phyloP scores from a whole-genome alignment of 305 asterid genomes.

The Rubia peregrina region DNA sequence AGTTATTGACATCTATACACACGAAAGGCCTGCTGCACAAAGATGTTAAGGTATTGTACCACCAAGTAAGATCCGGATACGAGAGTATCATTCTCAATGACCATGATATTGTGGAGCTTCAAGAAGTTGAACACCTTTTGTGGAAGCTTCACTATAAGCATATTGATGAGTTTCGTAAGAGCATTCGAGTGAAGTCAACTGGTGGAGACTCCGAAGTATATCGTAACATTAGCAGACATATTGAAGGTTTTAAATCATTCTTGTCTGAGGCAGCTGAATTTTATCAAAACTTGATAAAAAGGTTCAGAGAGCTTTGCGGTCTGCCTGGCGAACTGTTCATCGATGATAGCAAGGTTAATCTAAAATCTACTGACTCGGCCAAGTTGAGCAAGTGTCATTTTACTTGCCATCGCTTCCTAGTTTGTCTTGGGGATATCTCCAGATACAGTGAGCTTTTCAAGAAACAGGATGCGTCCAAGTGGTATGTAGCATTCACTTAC shows the following conservation, averaged over 20 bases:
- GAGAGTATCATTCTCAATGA: conserved; percentile 46
- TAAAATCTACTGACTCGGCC: conserved; percentile 22
- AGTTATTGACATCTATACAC: conserved; percentile 44
- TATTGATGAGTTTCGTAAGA: conserved; percentile 72
- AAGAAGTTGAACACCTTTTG: conserved; percentile 60
- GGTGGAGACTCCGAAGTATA: conserved; percentile 20
- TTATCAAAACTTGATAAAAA: conserved; percentile 41
- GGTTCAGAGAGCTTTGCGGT: conserved; percentile 43
- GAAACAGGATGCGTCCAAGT: conserved; percentile 42
- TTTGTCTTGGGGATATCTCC: conserved; percentile 84
- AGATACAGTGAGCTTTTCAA: conserved; percentile 57
- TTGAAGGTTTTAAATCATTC: conserved; percentile 55
- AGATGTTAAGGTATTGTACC: conserved; percentile 53
- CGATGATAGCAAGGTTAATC: conserved; percentile 15
- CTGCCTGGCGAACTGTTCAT: conserved; percentile 39
- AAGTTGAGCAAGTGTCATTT: conserved; percentile 42
- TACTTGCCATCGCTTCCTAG: conserved; percentile 72
- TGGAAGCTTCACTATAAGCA: conserved; percentile 90
- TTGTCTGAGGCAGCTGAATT: conserved; percentile 68
- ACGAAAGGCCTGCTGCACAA: conserved; percentile 48
- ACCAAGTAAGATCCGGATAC: conserved; percentile 41
- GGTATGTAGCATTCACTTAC: conserved; percentile 63
- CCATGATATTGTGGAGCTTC: conserved; percentile 41
- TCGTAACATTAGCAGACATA: conserved; percentile 25
- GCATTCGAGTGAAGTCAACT: conserved; percentile 25